These are phyloP conservation scores for Penicillium verrucosum DNA, from an alignment of 2,329 filamentous ascomycete genomes.

Conservation along the genomic window DNA sequence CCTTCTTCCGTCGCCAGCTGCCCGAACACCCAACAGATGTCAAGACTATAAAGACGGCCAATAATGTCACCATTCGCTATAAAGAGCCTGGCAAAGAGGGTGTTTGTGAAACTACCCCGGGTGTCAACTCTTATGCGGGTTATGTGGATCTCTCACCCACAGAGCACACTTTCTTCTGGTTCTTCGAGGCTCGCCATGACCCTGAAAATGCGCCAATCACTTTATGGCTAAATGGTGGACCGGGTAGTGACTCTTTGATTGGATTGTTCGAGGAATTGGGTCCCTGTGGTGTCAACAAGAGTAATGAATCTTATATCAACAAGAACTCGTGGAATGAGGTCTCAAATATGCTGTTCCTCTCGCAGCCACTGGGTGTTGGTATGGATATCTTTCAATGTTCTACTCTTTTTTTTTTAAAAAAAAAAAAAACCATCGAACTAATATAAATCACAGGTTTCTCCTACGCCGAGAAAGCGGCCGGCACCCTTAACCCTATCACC, in stretches of 20 bases:
- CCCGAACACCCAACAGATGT: conserved; percentile 38
- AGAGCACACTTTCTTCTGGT: conserved; percentile 55
- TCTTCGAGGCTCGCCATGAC: conserved; percentile 55
- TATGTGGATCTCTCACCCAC: conserved; percentile 53
- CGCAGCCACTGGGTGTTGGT: conserved; percentile 59
- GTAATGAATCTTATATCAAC: conserved; percentile 50
- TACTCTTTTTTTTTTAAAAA: background rate
- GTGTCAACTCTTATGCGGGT: conserved; percentile 56
- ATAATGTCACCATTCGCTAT: conserved; percentile 54
- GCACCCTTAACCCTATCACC: conserved; percentile 44
- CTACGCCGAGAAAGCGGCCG: conserved; percentile 34
- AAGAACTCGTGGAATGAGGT: conserved; percentile 60
- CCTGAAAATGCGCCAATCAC: conserved; percentile 45
- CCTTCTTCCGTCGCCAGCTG: conserved; percentile 30
- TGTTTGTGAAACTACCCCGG: conserved; percentile 54
- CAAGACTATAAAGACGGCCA: conserved; percentile 39
- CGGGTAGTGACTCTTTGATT: conserved; percentile 43
- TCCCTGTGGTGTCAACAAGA: conserved; percentile 45
- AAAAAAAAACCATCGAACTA: background rate
- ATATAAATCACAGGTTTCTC: conserved; percentile 30
- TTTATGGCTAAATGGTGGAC: conserved; percentile 44
- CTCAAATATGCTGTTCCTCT: conserved; percentile 60
- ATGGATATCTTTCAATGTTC: conserved; percentile 6
- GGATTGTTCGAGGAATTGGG: conserved; percentile 44
- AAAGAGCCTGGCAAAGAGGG: conserved; percentile 53